Evolutionary conservation across 257 asterid genomes (phyloP).

Genomic region (Orobanche coerulescens): DNA sequence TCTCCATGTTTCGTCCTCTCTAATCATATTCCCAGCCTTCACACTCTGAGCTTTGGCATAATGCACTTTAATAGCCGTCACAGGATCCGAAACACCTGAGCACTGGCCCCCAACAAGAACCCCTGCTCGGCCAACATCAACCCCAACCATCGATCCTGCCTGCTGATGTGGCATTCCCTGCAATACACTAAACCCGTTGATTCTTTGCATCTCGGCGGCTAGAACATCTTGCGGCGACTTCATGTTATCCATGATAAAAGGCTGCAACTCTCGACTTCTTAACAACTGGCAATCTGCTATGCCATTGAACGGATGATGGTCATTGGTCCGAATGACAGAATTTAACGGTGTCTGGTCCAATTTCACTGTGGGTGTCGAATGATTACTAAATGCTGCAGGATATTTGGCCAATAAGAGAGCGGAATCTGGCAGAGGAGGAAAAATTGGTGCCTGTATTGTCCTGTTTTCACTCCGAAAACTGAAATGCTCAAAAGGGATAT

Average conservation of each 20-base stretch:
- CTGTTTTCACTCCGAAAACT: constrained; percentile 57
- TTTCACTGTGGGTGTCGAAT: constrained; percentile 36
- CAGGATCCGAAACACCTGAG: constrained; percentile 70
- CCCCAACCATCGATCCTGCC: constrained; percentile 44
- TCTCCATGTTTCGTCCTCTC: constrained; percentile 67
- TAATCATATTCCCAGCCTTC: constrained; percentile 34
- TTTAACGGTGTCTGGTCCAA: constrained; percentile 36
- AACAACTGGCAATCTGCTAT: constrained; percentile 37
- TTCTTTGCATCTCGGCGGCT: constrained; percentile 62
- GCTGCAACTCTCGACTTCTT: constrained; percentile 41
- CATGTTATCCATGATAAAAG: constrained; percentile 49
- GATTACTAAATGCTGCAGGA: constrained; percentile 67
- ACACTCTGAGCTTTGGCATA: constrained; percentile 57
- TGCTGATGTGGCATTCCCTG: constrained; percentile 46
- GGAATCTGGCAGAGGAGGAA: constrained; percentile 50
- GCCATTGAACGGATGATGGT: constrained; percentile 33
- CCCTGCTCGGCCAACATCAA: constrained; percentile 54
- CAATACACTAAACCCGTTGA: constrained; percentile 47
- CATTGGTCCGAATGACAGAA: constrained; percentile 31
- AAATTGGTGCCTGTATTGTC: constrained; percentile 30
- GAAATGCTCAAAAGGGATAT: constrained; percentile 34
- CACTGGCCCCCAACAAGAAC: constrained; percentile 57
- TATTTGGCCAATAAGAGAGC: constrained; percentile 56
- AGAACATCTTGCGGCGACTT: constrained; percentile 42
- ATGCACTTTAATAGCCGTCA: constrained; percentile 74